Evolutionary conservation across 148 eudicot genomes (phyloP).

Genomic region (Diospyros kaki): DNA sequence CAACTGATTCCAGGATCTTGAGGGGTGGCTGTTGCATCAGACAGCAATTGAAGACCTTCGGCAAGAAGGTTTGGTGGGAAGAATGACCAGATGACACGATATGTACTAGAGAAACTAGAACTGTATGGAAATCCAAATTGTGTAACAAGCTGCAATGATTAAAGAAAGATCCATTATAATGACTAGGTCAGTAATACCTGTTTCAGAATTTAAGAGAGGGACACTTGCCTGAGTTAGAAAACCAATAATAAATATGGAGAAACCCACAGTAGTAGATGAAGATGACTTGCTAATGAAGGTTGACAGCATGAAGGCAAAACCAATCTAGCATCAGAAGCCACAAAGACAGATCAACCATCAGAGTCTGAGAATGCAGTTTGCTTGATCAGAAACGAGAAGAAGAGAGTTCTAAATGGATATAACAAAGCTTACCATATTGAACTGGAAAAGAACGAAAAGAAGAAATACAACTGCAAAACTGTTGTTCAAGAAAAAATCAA

Average conservation of each 20-base stretch:
- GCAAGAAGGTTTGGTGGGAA: constrained; percentile 74
- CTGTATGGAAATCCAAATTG: constrained; percentile 70
- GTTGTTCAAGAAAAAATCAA: constrained; percentile 72
- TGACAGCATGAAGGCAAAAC: constrained; percentile 64
- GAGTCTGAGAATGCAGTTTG: neutral
- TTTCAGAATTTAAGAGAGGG: constrained; percentile 1
- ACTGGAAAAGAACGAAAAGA: constrained; percentile 74
- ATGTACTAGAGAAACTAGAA: constrained; percentile 20
- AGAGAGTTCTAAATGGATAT: neutral
- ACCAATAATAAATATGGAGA: constrained; percentile 58
- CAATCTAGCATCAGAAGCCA: constrained; percentile 39
- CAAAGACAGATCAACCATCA: constrained; percentile 8
- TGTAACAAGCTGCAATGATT: constrained; percentile 60
- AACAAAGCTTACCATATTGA: constrained; percentile 60
- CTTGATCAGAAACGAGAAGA: neutral
- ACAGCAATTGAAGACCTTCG: constrained; percentile 49
- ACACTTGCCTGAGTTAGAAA: constrained; percentile 55
- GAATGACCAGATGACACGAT: constrained; percentile 38
- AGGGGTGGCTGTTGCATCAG: constrained; percentile 46
- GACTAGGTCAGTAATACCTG: constrained; percentile 5
- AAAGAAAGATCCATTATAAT: constrained; percentile 12
- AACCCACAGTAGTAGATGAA: constrained; percentile 56
- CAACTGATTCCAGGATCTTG: constrained; percentile 67
- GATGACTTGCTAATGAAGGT: constrained; percentile 61
- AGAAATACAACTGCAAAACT: constrained; percentile 64